Evolutionary conservation across 169 alveolate species (phyloP), one percentile per base, ranked within the genome.

Genomic region (Eimeria zaria): DNA sequence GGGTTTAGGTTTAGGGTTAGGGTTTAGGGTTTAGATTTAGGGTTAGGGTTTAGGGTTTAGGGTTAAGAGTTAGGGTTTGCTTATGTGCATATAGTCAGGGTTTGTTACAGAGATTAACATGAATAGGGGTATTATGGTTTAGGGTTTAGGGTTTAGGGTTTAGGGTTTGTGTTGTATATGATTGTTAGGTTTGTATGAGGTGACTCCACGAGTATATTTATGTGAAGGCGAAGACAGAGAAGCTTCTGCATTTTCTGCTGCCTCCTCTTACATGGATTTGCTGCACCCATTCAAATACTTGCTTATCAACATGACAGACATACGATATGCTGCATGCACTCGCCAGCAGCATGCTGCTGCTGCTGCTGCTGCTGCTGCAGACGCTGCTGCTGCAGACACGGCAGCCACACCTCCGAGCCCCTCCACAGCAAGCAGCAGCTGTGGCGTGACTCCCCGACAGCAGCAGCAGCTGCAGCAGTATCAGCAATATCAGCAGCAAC

Each of bases 291-390:
- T 48, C 46, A 48, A 36, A 24, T 80, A 80, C 30, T 27, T 89
- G 62, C 58, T 89, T 22, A 30, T 89, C 36, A 73, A 89, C 41
- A 71, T 89, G 95, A 46, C 95, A 12, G 95, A 89, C 39, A 55
- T 51, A 4, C 41, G 44, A 53, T 88, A 88, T n/a, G 58, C 51
- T 74, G 58, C 85, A 4, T 24, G 22, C 58, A 39, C 39, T 11
- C 48, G 33, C 7, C 48, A 67, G 78, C 44, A 30, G 39, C 78
- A 39, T 24, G 58, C 36, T 16, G 60, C 60, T 41, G 88, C 88
- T 41, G 64, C 60, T 18, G 22, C 88, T 18, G 64, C 69, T 12
- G 69, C 74, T 30, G 73, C 74, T 30, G 73, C 91, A 20, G 74
- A 73, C 14, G 73, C 69, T 30, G 73, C 91, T 53, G 73, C 69